Conservation (phyloP, 2,329 filamentous ascomycete species). For the Trichoderma koningii region DNA sequence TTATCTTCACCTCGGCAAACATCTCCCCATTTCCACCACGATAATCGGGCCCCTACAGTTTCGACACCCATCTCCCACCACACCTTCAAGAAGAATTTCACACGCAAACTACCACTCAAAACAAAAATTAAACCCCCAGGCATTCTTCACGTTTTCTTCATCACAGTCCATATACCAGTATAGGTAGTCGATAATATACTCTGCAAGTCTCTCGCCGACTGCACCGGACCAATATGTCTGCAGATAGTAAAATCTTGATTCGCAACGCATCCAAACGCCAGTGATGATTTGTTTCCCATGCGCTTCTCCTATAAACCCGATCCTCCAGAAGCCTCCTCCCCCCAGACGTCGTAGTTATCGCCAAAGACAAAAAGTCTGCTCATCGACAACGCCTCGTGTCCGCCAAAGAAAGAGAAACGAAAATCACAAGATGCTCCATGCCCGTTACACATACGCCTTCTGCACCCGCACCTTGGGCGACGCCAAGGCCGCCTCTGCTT, state of each 20-base stretch:
- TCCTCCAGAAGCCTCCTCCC: neutral
- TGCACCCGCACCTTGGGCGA: slow-evolving; percentile 43
- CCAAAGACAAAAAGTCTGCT: neutral
- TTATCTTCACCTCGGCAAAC: neutral
- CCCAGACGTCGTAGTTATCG: neutral
- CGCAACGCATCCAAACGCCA: slow-evolving; percentile 27
- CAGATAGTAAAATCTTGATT: slow-evolving; percentile 2
- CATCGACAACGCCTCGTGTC: neutral
- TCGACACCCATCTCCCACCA: too few species aligned
- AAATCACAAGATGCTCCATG: neutral
- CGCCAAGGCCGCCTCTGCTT: slow-evolving; percentile 62
- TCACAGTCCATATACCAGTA: neutral
- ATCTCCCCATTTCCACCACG: neutral
- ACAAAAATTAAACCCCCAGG: too few species aligned
- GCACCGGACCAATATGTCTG: neutral
- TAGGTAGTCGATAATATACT: neutral
- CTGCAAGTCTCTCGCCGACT: neutral
- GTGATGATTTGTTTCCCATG: slow-evolving; percentile 2
- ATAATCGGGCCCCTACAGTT: neutral
- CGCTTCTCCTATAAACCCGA: neutral
- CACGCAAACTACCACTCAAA: too few species aligned
- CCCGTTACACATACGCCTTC: slow-evolving; percentile 40
- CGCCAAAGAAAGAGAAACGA: neutral
- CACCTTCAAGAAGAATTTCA: too few species aligned
- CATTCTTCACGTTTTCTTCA: neutral